Percentiles rank a stretch among this genome's conserved stretches.
phyloP scores from a whole-genome alignment of 768 basidiomycete genomes.

The Phanerodontia chrysosporium region DNA sequence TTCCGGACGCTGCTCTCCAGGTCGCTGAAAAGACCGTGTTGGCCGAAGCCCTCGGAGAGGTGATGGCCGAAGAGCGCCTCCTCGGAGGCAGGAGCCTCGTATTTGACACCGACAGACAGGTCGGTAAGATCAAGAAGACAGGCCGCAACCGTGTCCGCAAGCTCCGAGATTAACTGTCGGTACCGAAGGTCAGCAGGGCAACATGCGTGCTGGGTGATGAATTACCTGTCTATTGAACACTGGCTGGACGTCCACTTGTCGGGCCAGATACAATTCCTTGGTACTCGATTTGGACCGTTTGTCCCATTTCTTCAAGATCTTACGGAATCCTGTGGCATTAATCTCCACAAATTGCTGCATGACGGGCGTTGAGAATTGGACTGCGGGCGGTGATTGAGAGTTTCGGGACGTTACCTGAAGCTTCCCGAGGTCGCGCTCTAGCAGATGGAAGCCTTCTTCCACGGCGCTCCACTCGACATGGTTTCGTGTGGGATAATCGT shows the following conservation, averaged over 20 bases:
- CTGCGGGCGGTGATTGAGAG: constrained; percentile 10
- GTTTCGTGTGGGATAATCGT: constrained; percentile 49
- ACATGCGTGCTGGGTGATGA: background rate
- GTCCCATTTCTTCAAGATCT: constrained; percentile 98
- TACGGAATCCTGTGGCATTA: constrained; percentile 94
- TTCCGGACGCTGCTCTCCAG: constrained; percentile 84
- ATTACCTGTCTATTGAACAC: constrained; percentile 91
- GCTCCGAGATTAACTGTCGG: constrained; percentile 77
- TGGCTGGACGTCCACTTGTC: constrained; percentile 98
- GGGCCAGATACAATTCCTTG: constrained; percentile 93
- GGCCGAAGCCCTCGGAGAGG: constrained; percentile 49
- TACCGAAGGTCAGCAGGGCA: background rate
- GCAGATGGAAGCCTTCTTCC: constrained; percentile 90
- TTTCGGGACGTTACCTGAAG: constrained; percentile 61
- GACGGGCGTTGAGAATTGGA: constrained; percentile 2
- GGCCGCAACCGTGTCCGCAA: constrained; percentile 87
- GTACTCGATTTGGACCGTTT: constrained; percentile 92
- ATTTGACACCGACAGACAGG: constrained; percentile 66
- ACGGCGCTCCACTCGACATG: constrained; percentile 94
- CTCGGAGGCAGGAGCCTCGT: constrained; percentile 74
- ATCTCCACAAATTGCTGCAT: constrained; percentile 98
- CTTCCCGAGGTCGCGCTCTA: constrained; percentile 93
- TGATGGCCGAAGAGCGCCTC: constrained; percentile 69
- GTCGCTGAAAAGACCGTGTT: constrained; percentile 77
- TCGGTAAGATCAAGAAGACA: constrained; percentile 79